These are phyloP conservation scores for Raddia distichophylla DNA, from an alignment of 176 grass and related monocot genomes.

Conservation along the genomic window DNA sequence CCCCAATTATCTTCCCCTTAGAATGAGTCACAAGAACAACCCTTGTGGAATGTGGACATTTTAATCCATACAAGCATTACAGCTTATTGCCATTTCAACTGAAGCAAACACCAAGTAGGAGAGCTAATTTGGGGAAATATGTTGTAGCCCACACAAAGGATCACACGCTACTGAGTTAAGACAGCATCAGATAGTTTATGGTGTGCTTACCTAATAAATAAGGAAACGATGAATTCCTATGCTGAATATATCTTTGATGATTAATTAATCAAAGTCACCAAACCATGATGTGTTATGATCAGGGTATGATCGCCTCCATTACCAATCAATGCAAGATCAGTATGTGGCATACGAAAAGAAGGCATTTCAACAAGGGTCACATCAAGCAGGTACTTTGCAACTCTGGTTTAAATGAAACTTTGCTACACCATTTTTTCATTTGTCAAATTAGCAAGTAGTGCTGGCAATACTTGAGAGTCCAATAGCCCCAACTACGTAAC, in stretches of 20 bases:
- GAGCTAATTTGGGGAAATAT: not conserved
- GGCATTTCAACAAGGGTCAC: too few species aligned
- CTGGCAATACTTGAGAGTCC: too few species aligned
- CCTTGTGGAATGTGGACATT: too few species aligned
- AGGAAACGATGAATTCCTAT: not conserved
- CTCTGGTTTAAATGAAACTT: too few species aligned
- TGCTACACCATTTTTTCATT: too few species aligned
- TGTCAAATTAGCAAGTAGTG: too few species aligned
- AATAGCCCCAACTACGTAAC: too few species aligned
- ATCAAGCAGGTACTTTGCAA: too few species aligned
- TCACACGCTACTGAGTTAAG: not conserved
- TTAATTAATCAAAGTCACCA: not conserved
- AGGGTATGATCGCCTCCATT: not conserved
- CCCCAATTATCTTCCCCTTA: not conserved
- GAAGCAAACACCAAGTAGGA: not conserved
- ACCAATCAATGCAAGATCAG: not conserved
- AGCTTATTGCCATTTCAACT: not conserved
- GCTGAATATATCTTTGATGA: not conserved
- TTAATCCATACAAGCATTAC: not conserved
- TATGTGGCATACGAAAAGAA: not conserved
- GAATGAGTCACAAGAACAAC: not conserved
- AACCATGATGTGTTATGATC: not conserved
- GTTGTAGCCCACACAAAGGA: not conserved
- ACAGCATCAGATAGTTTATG: not conserved
- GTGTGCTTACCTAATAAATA: not conserved